phyloP scores from a whole-genome alignment of 768 basidiomycete species.

The Hebeloma cylindrosporum region DNA sequence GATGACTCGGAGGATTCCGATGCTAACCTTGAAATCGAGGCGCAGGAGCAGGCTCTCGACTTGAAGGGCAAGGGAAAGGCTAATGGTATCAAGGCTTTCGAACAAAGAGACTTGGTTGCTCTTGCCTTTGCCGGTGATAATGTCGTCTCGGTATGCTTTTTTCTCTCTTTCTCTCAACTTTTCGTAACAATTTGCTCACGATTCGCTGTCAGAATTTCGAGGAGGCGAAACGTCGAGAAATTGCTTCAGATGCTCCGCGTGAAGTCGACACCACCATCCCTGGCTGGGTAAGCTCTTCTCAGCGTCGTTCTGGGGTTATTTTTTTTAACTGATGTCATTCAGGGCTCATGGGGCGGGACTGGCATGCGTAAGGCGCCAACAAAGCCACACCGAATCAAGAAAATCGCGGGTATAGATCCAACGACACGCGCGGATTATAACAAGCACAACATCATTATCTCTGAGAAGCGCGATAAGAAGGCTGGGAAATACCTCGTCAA shows the following conservation, averaged over 20 bases:
- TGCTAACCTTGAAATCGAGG: slow-evolving; percentile 64
- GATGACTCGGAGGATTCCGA: slow-evolving; percentile 49
- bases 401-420: slow-evolving; percentile 79
- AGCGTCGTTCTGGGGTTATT: slow-evolving; percentile 4
- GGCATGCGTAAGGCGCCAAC: slow-evolving; percentile 62
- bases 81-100: slow-evolving; percentile 62
- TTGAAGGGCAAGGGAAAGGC: slow-evolving; percentile 46
- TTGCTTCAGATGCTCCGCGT: slow-evolving; percentile 82
- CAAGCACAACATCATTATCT: slow-evolving; percentile 90
- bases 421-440: slow-evolving; percentile 78
- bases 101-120: slow-evolving; percentile 91
- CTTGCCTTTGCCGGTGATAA: slow-evolving; percentile 97
- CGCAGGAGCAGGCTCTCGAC: slow-evolving; percentile 54
- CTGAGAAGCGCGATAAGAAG: slow-evolving; percentile 94
- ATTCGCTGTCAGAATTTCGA: slow-evolving; percentile 68
- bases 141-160: slow-evolving; percentile 73
- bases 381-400: slow-evolving; percentile 75
- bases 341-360: slow-evolving; percentile 92
- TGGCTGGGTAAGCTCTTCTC: slow-evolving; percentile 78
- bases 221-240: slow-evolving; percentile 77
- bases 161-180: background rate
- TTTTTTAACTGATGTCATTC: slow-evolving; percentile 2
- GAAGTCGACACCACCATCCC: slow-evolving; percentile 89
- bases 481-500: slow-evolving; percentile 85
- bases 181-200: slow-evolving; percentile 6